Conservation (phyloP, 2,329 filamentous ascomycete genomes). For the Plectosphaerella plurivora region DNA sequence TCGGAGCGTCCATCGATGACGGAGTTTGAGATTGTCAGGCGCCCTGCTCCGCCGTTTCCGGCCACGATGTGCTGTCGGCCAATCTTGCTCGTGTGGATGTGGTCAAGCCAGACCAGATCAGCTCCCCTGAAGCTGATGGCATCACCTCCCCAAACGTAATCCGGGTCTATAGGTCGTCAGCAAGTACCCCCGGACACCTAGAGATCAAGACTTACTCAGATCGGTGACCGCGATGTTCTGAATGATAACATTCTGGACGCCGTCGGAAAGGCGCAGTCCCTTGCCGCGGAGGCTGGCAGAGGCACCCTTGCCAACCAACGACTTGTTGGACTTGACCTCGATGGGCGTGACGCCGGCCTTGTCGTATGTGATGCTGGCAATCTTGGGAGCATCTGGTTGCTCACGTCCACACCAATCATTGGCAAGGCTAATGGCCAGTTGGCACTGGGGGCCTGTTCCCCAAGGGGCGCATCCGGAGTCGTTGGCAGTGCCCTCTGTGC, state of each 20-base stretch:
- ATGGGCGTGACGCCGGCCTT: slow-evolving; percentile 7
- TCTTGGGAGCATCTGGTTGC: not conserved
- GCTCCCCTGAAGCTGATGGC: slow-evolving; percentile 7
- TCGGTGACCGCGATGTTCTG: slow-evolving; percentile 8
- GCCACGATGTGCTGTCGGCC: slow-evolving; percentile 59
- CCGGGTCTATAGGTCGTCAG: not conserved
- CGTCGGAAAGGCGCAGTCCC: slow-evolving; percentile 3
- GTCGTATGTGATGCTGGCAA: slow-evolving; percentile 4
- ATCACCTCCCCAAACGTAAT: slow-evolving; percentile 9
- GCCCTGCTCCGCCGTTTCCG: slow-evolving; percentile 44
- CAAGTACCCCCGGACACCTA: not conserved
- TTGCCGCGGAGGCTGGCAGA: slow-evolving; percentile 8
- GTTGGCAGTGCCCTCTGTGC: slow-evolving; percentile 14
- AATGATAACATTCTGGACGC: slow-evolving; percentile 9
- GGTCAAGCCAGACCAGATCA: slow-evolving; percentile 39
- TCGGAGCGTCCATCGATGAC: slow-evolving; percentile 50
- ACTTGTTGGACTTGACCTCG: slow-evolving; percentile 8
- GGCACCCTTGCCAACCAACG: slow-evolving; percentile 7
- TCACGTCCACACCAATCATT: slow-evolving; percentile 3
- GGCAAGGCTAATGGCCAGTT: slow-evolving; percentile 13
- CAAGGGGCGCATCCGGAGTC: slow-evolving; percentile 20
- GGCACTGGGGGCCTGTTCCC: slow-evolving; percentile 13
- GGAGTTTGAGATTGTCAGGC: slow-evolving; percentile 57
- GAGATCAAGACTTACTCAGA: slow-evolving; percentile 8
- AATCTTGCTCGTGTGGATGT: slow-evolving; percentile 52